These are phyloP conservation scores for Leccinellum albellum DNA, from an alignment of 768 basidiomycete genomes.

Conservation along the genomic window DNA sequence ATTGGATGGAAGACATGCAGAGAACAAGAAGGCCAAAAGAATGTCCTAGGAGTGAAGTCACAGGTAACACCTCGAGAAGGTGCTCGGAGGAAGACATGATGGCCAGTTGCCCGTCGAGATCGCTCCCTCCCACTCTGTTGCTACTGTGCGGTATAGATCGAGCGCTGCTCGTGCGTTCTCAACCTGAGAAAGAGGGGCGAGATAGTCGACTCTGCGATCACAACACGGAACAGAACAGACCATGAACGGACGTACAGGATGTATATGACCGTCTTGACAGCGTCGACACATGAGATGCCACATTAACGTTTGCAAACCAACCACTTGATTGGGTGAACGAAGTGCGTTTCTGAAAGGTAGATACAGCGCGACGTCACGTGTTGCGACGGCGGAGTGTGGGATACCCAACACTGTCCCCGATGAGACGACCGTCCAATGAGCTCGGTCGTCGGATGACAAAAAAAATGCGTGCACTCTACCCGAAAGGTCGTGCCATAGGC, in stretches of 20 bases:
- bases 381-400: conserved; percentile 72
- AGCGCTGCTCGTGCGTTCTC: conserved; percentile 69
- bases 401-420: conserved; percentile 63
- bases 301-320: conserved; percentile 75
- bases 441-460: not conserved
- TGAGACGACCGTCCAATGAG: conserved; percentile 11
- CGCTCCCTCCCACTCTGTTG: conserved; percentile 62
- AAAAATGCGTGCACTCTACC: conserved; percentile 39
- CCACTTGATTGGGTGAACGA: conserved; percentile 57
- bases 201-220: conserved; percentile 4
- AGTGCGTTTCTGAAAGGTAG: conserved; percentile 74
- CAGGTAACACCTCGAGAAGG: conserved; percentile 76
- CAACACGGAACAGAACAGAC: not conserved
- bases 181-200: conserved; percentile 40
- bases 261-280: conserved; percentile 66
- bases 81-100: conserved; percentile 68
- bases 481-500: conserved; percentile 77
- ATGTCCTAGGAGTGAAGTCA: conserved; percentile 26
- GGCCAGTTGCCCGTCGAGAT: conserved; percentile 68
- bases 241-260: conserved; percentile 54
- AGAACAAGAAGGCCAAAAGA: conserved; percentile 15
- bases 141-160: conserved; percentile 53
- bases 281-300: conserved; percentile 81
- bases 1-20: not conserved
- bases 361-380: conserved; percentile 79